phyloP scores from a whole-genome alignment of 208 protist species.

The Wallacemonas sp. region DNA sequence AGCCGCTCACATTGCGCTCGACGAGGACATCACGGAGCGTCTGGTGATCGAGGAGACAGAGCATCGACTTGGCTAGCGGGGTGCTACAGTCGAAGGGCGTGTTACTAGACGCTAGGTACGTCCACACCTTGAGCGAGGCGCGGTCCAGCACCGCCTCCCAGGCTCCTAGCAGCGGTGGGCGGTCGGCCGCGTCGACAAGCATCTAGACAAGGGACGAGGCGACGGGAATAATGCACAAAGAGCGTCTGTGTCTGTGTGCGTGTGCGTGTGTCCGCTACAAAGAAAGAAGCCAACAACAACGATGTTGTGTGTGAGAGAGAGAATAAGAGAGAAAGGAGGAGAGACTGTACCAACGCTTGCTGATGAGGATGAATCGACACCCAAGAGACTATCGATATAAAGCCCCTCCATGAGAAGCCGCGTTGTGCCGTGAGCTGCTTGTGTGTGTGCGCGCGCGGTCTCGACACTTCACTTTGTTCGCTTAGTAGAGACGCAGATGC shows the following conservation, averaged over 20 bases:
- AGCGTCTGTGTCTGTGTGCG: background rate
- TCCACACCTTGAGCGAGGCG: slow-evolving; percentile 42
- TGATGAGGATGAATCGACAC: too few species aligned
- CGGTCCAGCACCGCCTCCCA: slow-evolving; percentile 73
- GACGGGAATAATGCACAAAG: slow-evolving; percentile 6
- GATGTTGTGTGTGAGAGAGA: too few species aligned
- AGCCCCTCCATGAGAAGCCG: too few species aligned
- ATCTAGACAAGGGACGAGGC: background rate
- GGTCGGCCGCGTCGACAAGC: background rate
- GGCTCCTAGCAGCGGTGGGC: slow-evolving; percentile 24
- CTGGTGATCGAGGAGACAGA: slow-evolving; percentile 49
- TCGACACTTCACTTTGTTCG: too few species aligned
- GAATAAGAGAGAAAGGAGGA: too few species aligned
- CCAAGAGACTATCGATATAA: too few species aligned
- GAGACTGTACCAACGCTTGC: too few species aligned
- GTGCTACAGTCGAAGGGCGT: slow-evolving; percentile 36
- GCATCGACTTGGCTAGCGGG: slow-evolving; percentile 42
- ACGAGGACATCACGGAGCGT: slow-evolving; percentile 59
- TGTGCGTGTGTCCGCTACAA: background rate
- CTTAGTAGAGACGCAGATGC: too few species aligned
- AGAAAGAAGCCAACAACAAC: too few species aligned
- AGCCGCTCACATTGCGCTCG: slow-evolving; percentile 56
- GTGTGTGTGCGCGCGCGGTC: too few species aligned
- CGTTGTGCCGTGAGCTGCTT: too few species aligned
- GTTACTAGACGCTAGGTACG: slow-evolving; percentile 47